A percentile compares a stretch with the other conserved stretches of the same genome.
phyloP scores from a whole-genome alignment of 1,284 basidiomycete species.

The Pseudozyma sp. region DNA sequence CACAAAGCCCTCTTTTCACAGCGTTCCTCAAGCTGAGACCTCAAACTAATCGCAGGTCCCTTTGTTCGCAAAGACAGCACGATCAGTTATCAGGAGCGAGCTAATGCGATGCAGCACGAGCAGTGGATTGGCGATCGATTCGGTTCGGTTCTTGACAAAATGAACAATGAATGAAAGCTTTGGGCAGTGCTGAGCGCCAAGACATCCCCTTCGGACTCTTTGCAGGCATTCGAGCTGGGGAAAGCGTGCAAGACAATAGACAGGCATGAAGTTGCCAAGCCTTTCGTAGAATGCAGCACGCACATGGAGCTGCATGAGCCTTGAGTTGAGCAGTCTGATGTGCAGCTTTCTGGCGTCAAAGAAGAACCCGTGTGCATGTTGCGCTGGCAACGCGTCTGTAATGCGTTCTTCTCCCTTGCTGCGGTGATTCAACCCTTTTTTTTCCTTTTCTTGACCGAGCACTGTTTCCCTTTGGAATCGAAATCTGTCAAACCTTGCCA shows the following conservation, averaged over 20 bases:
- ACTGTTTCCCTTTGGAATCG: not conserved
- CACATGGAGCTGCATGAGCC: conserved; percentile 19
- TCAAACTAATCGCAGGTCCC: too few species aligned
- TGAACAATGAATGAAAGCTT: not conserved
- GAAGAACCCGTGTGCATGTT: not conserved
- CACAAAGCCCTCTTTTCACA: not conserved
- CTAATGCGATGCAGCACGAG: not conserved
- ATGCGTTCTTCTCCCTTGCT: not conserved
- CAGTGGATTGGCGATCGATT: not conserved
- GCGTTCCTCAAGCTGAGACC: too few species aligned
- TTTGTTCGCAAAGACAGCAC: too few species aligned
- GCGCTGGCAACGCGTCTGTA: conserved; percentile 10
- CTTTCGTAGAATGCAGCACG: conserved; percentile 18
- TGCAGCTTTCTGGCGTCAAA: not conserved
- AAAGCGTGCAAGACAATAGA: conserved; percentile 3
- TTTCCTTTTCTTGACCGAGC: too few species aligned
- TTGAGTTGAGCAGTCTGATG: not conserved
- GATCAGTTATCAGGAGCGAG: not conserved
- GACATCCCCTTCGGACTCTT: conserved; percentile 16
- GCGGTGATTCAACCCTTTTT: not conserved
- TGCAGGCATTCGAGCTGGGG: conserved; percentile 16
- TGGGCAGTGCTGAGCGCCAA: conserved; percentile 7
- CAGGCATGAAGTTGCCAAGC: conserved; percentile 37
- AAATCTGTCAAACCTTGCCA: conserved; percentile 1
- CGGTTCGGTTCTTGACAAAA: not conserved